Evolutionary conservation across 2,329 filamentous ascomycete species (phyloP).

Genomic region (Botryosphaeria agaves): DNA sequence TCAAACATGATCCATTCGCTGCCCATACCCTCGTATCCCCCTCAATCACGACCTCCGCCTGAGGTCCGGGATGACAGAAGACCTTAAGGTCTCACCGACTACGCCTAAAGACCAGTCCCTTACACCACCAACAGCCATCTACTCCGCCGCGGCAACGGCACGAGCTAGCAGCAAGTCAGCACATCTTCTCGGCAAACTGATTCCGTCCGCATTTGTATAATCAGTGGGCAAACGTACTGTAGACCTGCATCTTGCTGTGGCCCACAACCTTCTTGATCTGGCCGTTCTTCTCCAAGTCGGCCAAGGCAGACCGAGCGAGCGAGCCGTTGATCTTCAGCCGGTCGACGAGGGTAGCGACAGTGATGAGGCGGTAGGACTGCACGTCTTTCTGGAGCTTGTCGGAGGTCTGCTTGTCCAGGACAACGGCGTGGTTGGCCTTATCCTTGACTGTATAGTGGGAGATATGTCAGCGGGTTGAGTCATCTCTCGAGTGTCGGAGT

Average conservation of each 20-base stretch:
- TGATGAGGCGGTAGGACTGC: slow-evolving; percentile 98
- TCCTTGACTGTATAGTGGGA: slow-evolving; percentile 71
- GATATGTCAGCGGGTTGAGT: slow-evolving; percentile 6
- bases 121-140: too few relatives aligned
- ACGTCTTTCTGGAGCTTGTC: slow-evolving; percentile 99
- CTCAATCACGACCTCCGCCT: too few relatives aligned
- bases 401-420: slow-evolving; percentile 93
- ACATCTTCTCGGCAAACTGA: too few relatives aligned
- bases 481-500: slow-evolving; percentile 9
- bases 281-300: slow-evolving; percentile 93
- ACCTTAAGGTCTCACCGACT: too few relatives aligned
- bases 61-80: too few relatives aligned
- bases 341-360: slow-evolving; percentile 95
- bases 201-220: too few relatives aligned
- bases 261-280: slow-evolving; percentile 94
- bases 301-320: slow-evolving; percentile 74
- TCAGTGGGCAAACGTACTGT: slow-evolving; percentile 46
- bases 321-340: slow-evolving; percentile 99
- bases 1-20: too few relatives aligned
- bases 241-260: slow-evolving; percentile 97
- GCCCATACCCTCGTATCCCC: too few relatives aligned
- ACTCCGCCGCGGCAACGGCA: too few relatives aligned
- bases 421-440: slow-evolving; percentile 98
- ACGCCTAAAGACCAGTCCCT: too few relatives aligned
- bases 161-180: too few relatives aligned